Percentiles rank a stretch among this genome's conserved stretches.
Evolutionary conservation across 208 protist genomes (phyloP).

Genomic region (Acanthamoeba royreba): DNA sequence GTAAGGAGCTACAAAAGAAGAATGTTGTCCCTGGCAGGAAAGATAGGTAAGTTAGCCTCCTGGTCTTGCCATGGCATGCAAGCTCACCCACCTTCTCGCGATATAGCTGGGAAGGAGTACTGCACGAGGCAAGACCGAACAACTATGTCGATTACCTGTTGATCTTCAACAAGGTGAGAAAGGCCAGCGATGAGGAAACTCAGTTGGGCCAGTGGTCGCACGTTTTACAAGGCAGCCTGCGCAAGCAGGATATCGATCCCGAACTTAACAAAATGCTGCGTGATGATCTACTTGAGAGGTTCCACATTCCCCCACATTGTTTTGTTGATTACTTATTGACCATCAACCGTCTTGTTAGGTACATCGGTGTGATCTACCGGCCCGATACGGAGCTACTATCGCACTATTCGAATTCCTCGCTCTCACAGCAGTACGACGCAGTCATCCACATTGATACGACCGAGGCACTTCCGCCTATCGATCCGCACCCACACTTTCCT

Average conservation of each 20-base stretch:
- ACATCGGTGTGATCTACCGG: background rate
- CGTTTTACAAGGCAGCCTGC: background rate
- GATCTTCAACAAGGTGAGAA: background rate
- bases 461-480: constrained; percentile 2
- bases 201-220: background rate
- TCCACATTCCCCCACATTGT: background rate
- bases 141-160: background rate
- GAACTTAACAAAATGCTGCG: background rate
- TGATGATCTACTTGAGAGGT: background rate
- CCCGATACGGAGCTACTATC: constrained; percentile 18
- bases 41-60: background rate
- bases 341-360: background rate
- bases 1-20: background rate
- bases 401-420: constrained; percentile 15
- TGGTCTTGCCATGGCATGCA: background rate
- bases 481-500: background rate
- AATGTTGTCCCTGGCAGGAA: background rate
- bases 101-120: background rate
- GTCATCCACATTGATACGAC: constrained; percentile 43
- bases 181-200: background rate
- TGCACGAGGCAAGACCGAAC: background rate
- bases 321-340: background rate
- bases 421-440: constrained; percentile 42
- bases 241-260: background rate
- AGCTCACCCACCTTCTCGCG: background rate